Evolutionary conservation across 495 filamentous ascomycete species (phyloP).

Genomic region (Aspergillus bridgeri): DNA sequence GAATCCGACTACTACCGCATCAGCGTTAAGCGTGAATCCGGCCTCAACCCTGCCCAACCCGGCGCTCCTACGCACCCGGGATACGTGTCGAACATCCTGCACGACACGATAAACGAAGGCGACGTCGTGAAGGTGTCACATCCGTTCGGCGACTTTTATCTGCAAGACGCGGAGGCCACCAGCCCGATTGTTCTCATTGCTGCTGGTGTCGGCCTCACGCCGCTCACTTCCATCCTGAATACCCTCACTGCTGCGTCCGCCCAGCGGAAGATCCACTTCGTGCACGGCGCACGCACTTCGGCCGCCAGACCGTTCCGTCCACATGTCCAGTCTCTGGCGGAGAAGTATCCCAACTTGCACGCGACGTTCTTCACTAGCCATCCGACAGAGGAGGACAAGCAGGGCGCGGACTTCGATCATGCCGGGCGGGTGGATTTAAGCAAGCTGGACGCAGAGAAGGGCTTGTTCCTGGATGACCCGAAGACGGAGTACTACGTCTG

Average conservation of each 20-base stretch:
- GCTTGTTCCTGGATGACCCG: constrained; percentile 52
- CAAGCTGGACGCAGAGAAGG: constrained; percentile 45
- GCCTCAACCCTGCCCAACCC: constrained; percentile 41
- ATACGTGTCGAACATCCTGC: constrained; percentile 67
- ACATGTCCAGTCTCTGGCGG: constrained; percentile 46
- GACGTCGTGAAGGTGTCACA: constrained; percentile 61
- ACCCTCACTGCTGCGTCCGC: constrained; percentile 40
- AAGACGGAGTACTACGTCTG: constrained; percentile 66
- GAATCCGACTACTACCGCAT: constrained; percentile 61
- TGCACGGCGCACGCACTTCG: constrained; percentile 56
- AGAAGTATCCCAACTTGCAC: constrained; percentile 36
- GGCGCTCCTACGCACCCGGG: constrained; percentile 50
- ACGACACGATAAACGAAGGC: constrained; percentile 56
- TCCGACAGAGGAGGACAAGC: constrained; percentile 40
- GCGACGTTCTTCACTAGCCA: constrained; percentile 37
- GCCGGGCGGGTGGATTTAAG: constrained; percentile 53
- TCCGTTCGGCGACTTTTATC: constrained; percentile 68
- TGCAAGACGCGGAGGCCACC: constrained; percentile 34
- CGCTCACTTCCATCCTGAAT: constrained; percentile 66
- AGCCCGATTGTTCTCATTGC: constrained; percentile 63
- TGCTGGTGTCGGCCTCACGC: constrained; percentile 67
- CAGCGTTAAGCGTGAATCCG: constrained; percentile 64
- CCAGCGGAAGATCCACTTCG: constrained; percentile 52
- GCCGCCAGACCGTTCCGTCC: constrained; percentile 39
- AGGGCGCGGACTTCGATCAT: constrained; percentile 55